phyloP scores from a whole-genome alignment of 2,329 filamentous ascomycete species.

The Curvularia sp. region DNA sequence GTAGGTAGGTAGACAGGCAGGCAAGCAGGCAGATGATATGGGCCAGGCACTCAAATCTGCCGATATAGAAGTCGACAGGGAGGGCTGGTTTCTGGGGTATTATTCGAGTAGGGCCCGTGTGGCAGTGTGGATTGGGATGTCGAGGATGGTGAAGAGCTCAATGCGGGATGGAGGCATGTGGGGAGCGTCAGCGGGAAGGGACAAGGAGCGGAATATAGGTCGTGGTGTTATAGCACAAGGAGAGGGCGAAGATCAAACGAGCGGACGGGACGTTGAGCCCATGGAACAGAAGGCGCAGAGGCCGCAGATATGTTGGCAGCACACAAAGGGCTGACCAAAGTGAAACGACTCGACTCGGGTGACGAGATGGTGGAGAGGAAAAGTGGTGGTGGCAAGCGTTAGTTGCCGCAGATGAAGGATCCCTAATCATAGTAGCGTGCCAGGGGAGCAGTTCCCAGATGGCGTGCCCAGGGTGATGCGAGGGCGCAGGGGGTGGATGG shows the following conservation, averaged over 20 bases:
- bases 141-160: conserved; percentile 22
- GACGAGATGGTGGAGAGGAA: conserved; percentile 39
- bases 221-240: conserved; percentile 30
- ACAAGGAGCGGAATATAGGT: conserved; percentile 40
- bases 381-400: conserved; percentile 39
- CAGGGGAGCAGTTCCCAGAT: conserved; percentile 38
- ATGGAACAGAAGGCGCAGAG: conserved; percentile 21
- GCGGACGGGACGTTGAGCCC: conserved; percentile 42
- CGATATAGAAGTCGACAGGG: conserved; percentile 20
- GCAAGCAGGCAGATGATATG: conserved; percentile 13
- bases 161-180: conserved; percentile 23
- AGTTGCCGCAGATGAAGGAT: conserved; percentile 34
- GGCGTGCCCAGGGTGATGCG: conserved; percentile 35
- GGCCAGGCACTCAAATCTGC: conserved; percentile 12
- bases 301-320: conserved; percentile 36
- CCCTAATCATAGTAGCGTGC: conserved; percentile 31
- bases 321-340: conserved; percentile 27
- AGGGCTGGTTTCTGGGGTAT: conserved; percentile 12
- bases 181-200: conserved; percentile 20
- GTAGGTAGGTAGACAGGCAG: conserved; percentile 1
- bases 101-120: background rate
- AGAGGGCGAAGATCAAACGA: conserved; percentile 48
- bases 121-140: background rate
- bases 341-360: conserved; percentile 41
- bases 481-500: conserved; percentile 34